A percentile compares a stretch with the other conserved stretches of the same genome.
Evolutionary conservation across 305 asterid genomes (phyloP).

Genomic region (Fraxinus platypoda): DNA sequence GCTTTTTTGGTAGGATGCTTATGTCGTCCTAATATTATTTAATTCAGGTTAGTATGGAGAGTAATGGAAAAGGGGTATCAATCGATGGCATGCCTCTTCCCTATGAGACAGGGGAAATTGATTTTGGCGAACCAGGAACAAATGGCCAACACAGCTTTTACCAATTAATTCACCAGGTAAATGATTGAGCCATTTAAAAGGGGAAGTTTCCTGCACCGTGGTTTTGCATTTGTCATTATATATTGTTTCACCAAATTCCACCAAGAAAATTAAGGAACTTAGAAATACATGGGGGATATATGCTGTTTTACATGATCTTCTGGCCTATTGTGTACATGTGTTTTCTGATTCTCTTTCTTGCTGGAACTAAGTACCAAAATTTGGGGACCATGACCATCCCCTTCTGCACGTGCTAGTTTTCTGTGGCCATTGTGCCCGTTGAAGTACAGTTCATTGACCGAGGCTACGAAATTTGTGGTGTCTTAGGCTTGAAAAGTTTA

Average conservation of each 20-base stretch:
- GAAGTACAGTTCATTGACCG: not conserved
- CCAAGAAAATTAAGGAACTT: not conserved
- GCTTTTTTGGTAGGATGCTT: constrained; percentile 14
- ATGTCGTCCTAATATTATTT: constrained; percentile 8
- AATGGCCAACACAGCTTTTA: constrained; percentile 99
- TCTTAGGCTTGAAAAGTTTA: not conserved
- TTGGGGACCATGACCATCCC: constrained; percentile 7
- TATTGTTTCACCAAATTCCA: constrained; percentile 13
- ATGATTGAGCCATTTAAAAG: constrained; percentile 14
- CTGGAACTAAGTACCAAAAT: not conserved
- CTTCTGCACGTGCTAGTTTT: not conserved
- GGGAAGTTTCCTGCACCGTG: constrained; percentile 5
- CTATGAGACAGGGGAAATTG: constrained; percentile 92
- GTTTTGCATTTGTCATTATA: constrained; percentile 13
- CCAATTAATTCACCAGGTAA: constrained; percentile 99
- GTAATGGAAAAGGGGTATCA: constrained; percentile 98
- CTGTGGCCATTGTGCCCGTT: not conserved
- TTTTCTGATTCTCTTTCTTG: not conserved
- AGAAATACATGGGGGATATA: not conserved
- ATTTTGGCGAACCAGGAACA: constrained; percentile 99
- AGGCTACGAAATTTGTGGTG: not conserved
- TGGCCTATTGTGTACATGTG: not conserved
- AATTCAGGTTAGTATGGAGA: constrained; percentile 97
- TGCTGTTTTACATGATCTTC: not conserved
- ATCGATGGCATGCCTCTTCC: constrained; percentile 96